Evolutionary conservation across 2,329 filamentous ascomycete species (phyloP), one percentile per base, ranked within the genome.

Genomic region (Teratosphaeria destructans): DNA sequence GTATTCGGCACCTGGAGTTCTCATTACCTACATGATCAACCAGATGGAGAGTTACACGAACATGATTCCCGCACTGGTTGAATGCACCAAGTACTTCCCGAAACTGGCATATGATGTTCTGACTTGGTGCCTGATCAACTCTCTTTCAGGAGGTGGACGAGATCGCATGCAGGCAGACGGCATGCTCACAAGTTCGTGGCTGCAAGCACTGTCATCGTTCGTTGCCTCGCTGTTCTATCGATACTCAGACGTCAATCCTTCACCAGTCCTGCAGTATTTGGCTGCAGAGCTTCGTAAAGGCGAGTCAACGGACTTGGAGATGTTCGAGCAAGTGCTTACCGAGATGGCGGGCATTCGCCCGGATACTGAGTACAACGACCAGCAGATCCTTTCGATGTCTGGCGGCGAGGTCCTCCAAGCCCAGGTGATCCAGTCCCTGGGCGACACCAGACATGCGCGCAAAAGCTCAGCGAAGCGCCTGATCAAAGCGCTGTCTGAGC

Each of bases 41-140:
- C 92, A 96, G 73, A 90, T 96, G 61, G 92, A 99, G 73, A 87
- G 88, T 0, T 99, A 99, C 72, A 89, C 88, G 71, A 99, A 97
- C 70, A 82, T 99, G 62, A 96, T 96, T 59, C 90, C 96, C 62
- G 90, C 90, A 5, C 90, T 99, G 62, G 92, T 97, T 14, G 91
- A 96, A 71, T 96, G 92, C 69, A 91, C 90, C 47, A 87, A 90
- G 67, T 96, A 96, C 72, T 96, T 97, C 67, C 96, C 93, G 1
- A 86, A 89, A 58, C 78, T 99, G 43, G 93, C 90, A 0, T 96
- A 96, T 71, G 94, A 99, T 73, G 89, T 96, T 35, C 79, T 99
- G 53, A 89, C 90, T 3, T 99, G 93, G 91, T 90, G 90, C 23
- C 79, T 99, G 53, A 84, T 99, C 74, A 95, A 85, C 69, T 81